These are phyloP conservation scores for Plicaturopsis crispa DNA, from an alignment of 768 basidiomycete species.

Conservation along the genomic window DNA sequence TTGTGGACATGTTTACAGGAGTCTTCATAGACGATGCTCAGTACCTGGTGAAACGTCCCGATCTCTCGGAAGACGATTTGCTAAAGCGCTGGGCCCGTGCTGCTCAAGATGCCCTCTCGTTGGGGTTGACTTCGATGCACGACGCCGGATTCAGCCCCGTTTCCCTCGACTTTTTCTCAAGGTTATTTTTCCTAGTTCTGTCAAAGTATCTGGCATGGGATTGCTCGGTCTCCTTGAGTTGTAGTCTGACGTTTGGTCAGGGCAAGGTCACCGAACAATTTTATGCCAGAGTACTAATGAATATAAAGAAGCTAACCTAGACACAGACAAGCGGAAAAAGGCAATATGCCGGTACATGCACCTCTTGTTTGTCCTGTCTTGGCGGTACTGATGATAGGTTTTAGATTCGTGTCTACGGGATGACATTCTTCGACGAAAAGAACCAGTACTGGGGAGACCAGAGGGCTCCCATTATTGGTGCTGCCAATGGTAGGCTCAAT, in stretches of 20 bases:
- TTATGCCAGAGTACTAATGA: too few species aligned
- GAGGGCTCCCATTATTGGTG: slow-evolving; percentile 44
- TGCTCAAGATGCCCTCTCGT: slow-evolving; percentile 56
- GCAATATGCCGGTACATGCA: slow-evolving; percentile 48
- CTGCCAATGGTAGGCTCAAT: slow-evolving; percentile 55
- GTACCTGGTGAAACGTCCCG: slow-evolving; percentile 56
- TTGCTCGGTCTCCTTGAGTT: too few species aligned
- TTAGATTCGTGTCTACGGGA: slow-evolving; percentile 75
- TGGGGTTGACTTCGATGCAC: slow-evolving; percentile 79
- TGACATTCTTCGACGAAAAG: slow-evolving; percentile 63
- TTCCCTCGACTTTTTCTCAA: slow-evolving; percentile 69
- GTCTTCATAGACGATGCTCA: slow-evolving; percentile 86
- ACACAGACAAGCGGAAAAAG: slow-evolving; percentile 50
- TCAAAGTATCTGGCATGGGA: too few species aligned
- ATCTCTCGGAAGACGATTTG: slow-evolving; percentile 57
- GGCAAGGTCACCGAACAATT: too few species aligned
- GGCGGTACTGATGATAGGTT: slow-evolving; percentile 5
- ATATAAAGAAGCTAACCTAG: too few species aligned
- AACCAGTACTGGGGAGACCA: slow-evolving; percentile 70
- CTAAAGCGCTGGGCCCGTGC: slow-evolving; percentile 52
- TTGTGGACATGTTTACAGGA: slow-evolving; percentile 30
- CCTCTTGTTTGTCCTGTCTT: slow-evolving; percentile 8
- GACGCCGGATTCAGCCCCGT: slow-evolving; percentile 71
- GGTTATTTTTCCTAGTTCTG: slow-evolving; percentile 29
- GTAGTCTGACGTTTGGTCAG: too few species aligned